These are phyloP conservation scores for Suillus hirtellus DNA, from an alignment of 768 basidiomycete genomes.

Conservation along the genomic window DNA sequence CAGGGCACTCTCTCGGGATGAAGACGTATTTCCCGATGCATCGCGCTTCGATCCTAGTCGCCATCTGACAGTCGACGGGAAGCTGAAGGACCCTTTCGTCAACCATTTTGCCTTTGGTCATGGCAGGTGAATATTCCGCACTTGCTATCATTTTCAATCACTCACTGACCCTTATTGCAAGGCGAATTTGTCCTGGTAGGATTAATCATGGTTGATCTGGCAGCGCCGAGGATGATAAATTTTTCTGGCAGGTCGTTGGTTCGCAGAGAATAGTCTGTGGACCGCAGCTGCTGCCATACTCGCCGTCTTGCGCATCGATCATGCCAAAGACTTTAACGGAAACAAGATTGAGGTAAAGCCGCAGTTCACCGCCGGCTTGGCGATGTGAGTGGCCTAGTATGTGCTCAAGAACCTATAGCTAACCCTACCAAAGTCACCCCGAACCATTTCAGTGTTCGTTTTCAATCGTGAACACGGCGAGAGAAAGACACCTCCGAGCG, in stretches of 20 bases:
- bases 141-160: neutral
- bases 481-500: neutral
- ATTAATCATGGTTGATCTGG: neutral
- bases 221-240: neutral
- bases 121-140: neutral
- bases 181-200: constrained; percentile 4
- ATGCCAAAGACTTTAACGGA: constrained; percentile 2
- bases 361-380: neutral
- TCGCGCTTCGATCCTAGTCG: constrained; percentile 2
- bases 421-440: neutral
- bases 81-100: neutral
- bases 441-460: neutral
- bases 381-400: neutral
- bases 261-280: neutral
- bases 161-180: neutral
- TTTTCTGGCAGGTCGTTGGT: neutral
- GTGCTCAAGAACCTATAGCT: neutral
- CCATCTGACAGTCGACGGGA: constrained; percentile 1
- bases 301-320: constrained; percentile 1
- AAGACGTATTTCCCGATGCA: neutral
- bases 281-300: neutral
- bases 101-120: neutral
- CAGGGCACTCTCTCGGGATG: constrained; percentile 7
- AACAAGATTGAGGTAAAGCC: neutral
- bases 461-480: neutral